Base-by-base conservation (phyloP, 208 protist genomes). In the Trypanosoma congolense region DNA sequence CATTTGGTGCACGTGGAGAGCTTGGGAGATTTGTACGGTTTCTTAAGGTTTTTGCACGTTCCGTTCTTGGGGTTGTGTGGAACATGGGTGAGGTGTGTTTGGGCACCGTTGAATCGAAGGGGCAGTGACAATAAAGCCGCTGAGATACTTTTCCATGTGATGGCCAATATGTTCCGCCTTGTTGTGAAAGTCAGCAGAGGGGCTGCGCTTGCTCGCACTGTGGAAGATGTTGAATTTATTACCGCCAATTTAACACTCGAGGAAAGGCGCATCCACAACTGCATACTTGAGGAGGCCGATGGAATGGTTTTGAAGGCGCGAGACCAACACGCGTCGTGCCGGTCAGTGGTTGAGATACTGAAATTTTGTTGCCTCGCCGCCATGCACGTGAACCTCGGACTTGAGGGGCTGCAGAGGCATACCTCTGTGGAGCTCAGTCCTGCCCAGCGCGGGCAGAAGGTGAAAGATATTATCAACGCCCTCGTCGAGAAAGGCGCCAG, bases 21-120 rank as follows among this genome's bases (percentile, higher is more conserved):
- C 36, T 22, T 90, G n/a, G 85, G 83, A 40, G 79, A 90, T 56
- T 52, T 90, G 24, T 90, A 70, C 50, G 65, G 76, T 8, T 71
- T 88, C 3, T 57, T 89, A 22, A 66, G 70, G 16, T 90, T 92
- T 40, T 65, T 92, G 14, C 51, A 55, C 16, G 81, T 90, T 12
- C 85, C 81, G 9, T 64, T 82, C 43, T 88, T 92, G 56, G 61
- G 73, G 51, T 44, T 57, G 0, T 44, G 73, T 50, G 31, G n/a
- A n/a, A n/a, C n/a, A n/a, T n/a, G n/a, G n/a, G n/a, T n/a, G n/a
- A n/a, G n/a, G n/a, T n/a, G n/a, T n/a, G n/a, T n/a, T n/a, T n/a
- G n/a, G n/a, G n/a, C n/a, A n/a, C n/a, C n/a, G n/a, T n/a, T n/a
- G n/a, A n/a, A n/a, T n/a, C n/a, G n/a, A n/a, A n/a, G n/a, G n/a